Evolutionary conservation across 306 rosid species (phyloP).

Genomic region (Medicago ruthenica): DNA sequence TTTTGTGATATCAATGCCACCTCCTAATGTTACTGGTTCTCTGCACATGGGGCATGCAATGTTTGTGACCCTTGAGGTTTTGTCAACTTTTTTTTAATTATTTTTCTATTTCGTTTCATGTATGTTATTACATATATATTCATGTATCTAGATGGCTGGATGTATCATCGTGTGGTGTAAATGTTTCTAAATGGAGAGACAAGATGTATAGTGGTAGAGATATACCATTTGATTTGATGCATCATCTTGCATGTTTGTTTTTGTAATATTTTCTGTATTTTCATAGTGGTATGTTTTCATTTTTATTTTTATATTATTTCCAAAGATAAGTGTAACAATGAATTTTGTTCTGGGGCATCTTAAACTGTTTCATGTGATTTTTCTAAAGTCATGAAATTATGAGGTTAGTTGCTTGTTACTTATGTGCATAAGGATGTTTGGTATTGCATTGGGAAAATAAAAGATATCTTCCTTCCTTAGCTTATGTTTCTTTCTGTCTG

Average conservation of each 20-base stretch:
- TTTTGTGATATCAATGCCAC: slow-evolving; percentile 94
- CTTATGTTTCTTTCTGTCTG: slow-evolving; percentile 26
- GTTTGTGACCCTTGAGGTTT: slow-evolving; percentile 98
- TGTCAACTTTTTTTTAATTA: background rate
- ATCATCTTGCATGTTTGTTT: slow-evolving; percentile 23
- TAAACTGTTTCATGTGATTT: background rate
- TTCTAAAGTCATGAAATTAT: slow-evolving; percentile 14
- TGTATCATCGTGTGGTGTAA: slow-evolving; percentile 13
- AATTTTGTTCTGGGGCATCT: slow-evolving; percentile 12
- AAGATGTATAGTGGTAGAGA: slow-evolving; percentile 21
- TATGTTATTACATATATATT: slow-evolving; percentile 21
- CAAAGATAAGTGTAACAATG: background rate
- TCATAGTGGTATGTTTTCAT: background rate
- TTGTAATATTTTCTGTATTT: slow-evolving; percentile 30
- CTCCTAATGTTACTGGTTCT: slow-evolving; percentile 97
- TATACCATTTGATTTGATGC: slow-evolving; percentile 14
- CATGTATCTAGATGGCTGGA: slow-evolving; percentile 9
- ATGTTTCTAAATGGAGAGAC: slow-evolving; percentile 22
- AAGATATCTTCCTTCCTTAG: slow-evolving; percentile 9
- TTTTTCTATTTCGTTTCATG: slow-evolving; percentile 3
- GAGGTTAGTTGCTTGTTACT: slow-evolving; percentile 11
- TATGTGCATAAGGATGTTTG: slow-evolving; percentile 10
- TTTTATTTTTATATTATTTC: background rate
- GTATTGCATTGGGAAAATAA: slow-evolving; percentile 1
- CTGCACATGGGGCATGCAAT: slow-evolving; percentile 99